Base-by-base conservation (phyloP, 768 basidiomycete species). In the Rhizopogon vulgaris region DNA sequence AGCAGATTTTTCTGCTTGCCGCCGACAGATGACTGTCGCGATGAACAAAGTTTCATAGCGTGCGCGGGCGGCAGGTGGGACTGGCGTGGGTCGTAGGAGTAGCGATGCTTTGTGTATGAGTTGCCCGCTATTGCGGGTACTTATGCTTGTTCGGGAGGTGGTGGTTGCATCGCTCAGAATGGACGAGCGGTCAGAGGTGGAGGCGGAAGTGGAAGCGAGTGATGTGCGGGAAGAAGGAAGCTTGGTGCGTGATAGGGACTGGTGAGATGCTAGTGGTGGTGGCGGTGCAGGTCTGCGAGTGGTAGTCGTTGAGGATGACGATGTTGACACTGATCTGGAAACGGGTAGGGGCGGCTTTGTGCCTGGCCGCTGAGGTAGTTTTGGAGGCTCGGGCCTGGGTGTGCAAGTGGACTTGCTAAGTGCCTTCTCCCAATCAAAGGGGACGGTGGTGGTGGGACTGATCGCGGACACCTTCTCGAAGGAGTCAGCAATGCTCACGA, bases 41-140 rank as follows among this genome's bases (percentile, higher is more conserved):
- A 73, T 70, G 58, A 90, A 91, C 1, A 90, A 72, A 4, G 68
- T 66, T 55, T 88, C 85, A 60, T 90, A 91, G 9, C 89, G 79
- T 38, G 68, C 71, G 18, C 80, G 78, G 11, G 83, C 84, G 3
- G 79, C 72, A 6, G 78, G 67, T 2, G 89, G 88, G 3, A 89
- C 74, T 2, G 87, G 88, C 0, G 87, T 80, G 1, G 82, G 79
- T 3, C 87, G 79, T 37, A 64, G 50, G 27, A 74, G 68, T 49
- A 68, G 73, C 58, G 53, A 69, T 0, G 54, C 45, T 51, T 61
- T 68, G 0, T 32, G n/a, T 22, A 41, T 52, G n/a, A 54, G 41
- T 55, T 67, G 66, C 34, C 59, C 47, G 41, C 61, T 66, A 52
- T 60, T 65, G 40, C 60, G 64, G 36, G 64, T 66, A 53, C 70